phyloP scores from a whole-genome alignment of 495 filamentous ascomycete species.

The Cairneyella variabilis region DNA sequence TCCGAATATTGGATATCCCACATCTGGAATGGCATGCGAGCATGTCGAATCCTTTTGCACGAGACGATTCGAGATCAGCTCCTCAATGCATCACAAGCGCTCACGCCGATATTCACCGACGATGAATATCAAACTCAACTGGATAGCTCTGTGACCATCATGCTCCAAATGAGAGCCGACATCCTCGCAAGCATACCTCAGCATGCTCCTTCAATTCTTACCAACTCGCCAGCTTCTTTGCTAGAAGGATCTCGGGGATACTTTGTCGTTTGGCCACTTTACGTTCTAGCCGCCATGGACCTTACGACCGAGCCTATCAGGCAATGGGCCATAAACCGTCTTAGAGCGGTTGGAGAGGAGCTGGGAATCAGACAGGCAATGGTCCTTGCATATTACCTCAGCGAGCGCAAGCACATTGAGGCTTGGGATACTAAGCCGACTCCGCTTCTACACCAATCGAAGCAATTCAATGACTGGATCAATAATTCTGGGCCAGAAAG shows the following conservation, averaged over 20 bases:
- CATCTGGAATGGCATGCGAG: conserved; percentile 62
- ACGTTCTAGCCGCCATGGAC: conserved; percentile 38
- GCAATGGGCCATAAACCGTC: conserved; percentile 39
- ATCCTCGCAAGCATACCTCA: conserved; percentile 46
- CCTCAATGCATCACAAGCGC: conserved; percentile 18
- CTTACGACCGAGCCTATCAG: conserved; percentile 30
- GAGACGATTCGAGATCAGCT: conserved; percentile 44
- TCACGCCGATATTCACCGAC: conserved; percentile 11
- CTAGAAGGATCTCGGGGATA: conserved; percentile 31
- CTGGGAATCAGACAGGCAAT: conserved; percentile 47
- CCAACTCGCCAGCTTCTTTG: not conserved
- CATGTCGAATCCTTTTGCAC: conserved; percentile 53
- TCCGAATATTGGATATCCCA: conserved; percentile 51
- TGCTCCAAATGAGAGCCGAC: conserved; percentile 35
- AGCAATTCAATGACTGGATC: not conserved
- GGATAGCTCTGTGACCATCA: not conserved
- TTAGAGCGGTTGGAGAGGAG: conserved; percentile 36
- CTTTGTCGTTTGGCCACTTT: conserved; percentile 48
- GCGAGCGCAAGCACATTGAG: not conserved
- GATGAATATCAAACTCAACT: conserved; percentile 3
- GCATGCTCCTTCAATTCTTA: conserved; percentile 19
- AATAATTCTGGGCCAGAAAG: not conserved
- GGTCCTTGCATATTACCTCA: conserved; percentile 29
- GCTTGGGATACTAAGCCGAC: conserved; percentile 4
- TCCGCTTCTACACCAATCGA: not conserved